A percentile compares a stretch with the other conserved stretches of the same genome.
phyloP scores from a whole-genome alignment of 1,139 yeast genomes.

The Yamadazyma buinensis region DNA sequence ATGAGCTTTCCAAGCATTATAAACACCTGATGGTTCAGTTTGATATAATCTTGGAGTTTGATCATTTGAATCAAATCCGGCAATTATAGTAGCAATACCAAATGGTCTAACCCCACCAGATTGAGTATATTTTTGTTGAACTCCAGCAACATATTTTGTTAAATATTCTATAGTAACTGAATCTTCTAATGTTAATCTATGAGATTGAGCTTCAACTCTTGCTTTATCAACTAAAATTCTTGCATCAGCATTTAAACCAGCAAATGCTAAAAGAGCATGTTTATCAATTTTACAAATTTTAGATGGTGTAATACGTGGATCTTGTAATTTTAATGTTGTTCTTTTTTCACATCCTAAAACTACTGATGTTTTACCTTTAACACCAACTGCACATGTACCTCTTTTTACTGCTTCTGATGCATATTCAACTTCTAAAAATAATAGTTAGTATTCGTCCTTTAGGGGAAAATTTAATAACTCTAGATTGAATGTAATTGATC shows the following conservation, averaged over 20 bases:
- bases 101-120: slow-evolving; percentile 96
- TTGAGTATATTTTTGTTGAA: slow-evolving; percentile 96
- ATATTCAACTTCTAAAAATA: slow-evolving; percentile 82
- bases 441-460: slow-evolving; percentile 5
- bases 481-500: neutral
- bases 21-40: slow-evolving; percentile 97
- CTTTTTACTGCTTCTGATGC: slow-evolving; percentile 98
- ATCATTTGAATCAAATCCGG: slow-evolving; percentile 91
- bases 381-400: slow-evolving; percentile 98
- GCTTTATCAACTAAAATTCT: slow-evolving; percentile 93
- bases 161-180: slow-evolving; percentile 90
- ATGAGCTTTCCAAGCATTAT: slow-evolving; percentile 98
- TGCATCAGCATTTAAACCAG: slow-evolving; percentile 98
- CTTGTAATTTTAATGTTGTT: slow-evolving; percentile 91
- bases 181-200: slow-evolving; percentile 88
- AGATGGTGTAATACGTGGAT: slow-evolving; percentile 92
- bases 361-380: slow-evolving; percentile 83
- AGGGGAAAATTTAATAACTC: neutral
- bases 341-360: slow-evolving; percentile 97
- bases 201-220: slow-evolving; percentile 96
- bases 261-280: slow-evolving; percentile 90
- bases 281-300: slow-evolving; percentile 89
- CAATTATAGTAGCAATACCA: slow-evolving; percentile 91
- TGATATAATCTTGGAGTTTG: slow-evolving; percentile 78
- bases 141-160: slow-evolving; percentile 93